A percentile compares a stretch with the other conserved stretches of the same genome.
Conservation (phyloP, 2,329 filamentous ascomycete genomes). For the Neonectria punicea region DNA sequence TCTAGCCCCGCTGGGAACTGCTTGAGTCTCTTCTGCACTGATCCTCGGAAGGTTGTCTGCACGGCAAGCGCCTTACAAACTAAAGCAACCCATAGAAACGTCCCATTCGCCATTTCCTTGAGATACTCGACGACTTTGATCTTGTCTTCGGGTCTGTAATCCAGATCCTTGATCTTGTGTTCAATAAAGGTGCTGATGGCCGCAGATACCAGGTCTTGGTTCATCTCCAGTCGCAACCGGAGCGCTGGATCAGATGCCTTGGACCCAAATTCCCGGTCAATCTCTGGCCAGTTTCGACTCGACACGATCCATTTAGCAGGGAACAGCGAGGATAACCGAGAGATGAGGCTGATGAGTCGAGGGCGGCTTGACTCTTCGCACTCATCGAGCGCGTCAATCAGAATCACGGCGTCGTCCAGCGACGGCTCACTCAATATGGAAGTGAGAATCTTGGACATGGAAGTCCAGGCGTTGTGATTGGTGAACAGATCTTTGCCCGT, state of each 20-base stretch:
- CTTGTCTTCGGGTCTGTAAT: slow-evolving; percentile 1
- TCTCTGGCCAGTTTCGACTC: not conserved
- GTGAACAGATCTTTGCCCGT: not conserved
- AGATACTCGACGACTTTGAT: slow-evolving; percentile 32
- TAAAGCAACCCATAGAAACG: slow-evolving; percentile 43
- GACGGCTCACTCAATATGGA: not conserved
- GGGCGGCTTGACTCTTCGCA: not conserved
- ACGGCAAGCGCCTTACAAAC: slow-evolving; percentile 31
- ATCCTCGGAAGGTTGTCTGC: not conserved
- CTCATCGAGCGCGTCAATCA: not conserved
- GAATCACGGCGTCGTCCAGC: not conserved
- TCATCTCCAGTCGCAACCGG: not conserved
- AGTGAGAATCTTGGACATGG: not conserved
- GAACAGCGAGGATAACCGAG: not conserved
- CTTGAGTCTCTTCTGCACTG: slow-evolving; percentile 31
- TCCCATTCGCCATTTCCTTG: slow-evolving; percentile 48
- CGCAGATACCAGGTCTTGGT: not conserved
- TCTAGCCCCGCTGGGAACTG: slow-evolving; percentile 49
- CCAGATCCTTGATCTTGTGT: not conserved
- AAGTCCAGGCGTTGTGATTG: not conserved
- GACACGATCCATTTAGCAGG: not conserved
- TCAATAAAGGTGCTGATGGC: not conserved
- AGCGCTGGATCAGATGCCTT: not conserved
- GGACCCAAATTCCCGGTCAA: not conserved
- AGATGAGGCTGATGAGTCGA: not conserved